Evolutionary conservation across 2,329 filamentous ascomycete species (phyloP).

Genomic region (Emmonsiellopsis sp.): DNA sequence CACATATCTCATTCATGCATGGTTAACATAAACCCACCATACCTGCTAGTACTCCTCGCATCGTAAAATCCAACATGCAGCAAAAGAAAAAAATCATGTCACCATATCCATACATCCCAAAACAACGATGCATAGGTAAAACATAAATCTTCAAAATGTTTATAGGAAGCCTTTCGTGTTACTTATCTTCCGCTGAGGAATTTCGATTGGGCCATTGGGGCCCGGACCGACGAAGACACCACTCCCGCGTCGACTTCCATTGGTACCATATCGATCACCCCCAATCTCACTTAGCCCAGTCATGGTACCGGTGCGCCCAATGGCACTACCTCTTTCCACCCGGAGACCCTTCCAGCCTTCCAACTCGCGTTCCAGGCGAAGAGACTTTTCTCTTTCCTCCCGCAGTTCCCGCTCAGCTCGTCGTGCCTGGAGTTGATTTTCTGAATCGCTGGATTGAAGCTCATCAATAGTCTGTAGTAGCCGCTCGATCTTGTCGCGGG

Average conservation of each 20-base stretch:
- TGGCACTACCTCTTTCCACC: conserved; percentile 47
- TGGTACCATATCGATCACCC: conserved; percentile 19
- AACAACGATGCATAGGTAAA: background rate
- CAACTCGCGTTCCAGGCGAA: conserved; percentile 78
- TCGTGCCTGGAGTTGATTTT: conserved; percentile 69
- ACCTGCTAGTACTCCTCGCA: background rate
- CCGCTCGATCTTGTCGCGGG: conserved; percentile 84
- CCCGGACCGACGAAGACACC: conserved; percentile 28
- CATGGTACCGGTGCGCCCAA: conserved; percentile 21
- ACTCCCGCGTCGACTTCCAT: conserved; percentile 31
- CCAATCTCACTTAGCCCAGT: conserved; percentile 28
- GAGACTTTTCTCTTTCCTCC: conserved; percentile 73
- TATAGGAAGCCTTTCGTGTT: conserved; percentile 71
- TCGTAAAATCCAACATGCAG: background rate
- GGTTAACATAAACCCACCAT: background rate
- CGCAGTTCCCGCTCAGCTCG: conserved; percentile 83
- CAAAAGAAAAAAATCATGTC: background rate
- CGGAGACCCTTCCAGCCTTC: conserved; percentile 69
- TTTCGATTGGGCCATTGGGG: conserved; percentile 35
- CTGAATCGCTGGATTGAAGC: conserved; percentile 77
- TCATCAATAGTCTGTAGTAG: conserved; percentile 88
- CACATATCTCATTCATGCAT: conserved; percentile 1
- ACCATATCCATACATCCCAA: background rate
- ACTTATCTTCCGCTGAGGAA: conserved; percentile 60
- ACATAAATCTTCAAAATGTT: conserved; percentile 5